Base-by-base conservation (phyloP, 306 rosid species). In the Purshia tridentata region DNA sequence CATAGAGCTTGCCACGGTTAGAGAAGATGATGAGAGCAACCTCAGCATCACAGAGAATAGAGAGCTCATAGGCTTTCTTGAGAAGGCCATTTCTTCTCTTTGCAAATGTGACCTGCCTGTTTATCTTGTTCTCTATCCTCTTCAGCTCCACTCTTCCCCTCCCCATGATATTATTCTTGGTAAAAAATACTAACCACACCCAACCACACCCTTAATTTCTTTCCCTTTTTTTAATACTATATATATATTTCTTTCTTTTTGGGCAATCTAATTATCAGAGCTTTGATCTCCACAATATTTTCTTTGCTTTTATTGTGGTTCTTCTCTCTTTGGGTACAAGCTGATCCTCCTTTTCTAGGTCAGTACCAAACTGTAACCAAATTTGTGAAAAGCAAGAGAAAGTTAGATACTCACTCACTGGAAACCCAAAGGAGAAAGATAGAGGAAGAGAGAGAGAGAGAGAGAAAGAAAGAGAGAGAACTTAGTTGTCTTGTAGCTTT, bases 41-140 rank as follows among this genome's bases (percentile, higher is more conserved):
- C 73, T 92, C 98, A 57, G 96, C 98, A 66, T 90, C 98, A 76
- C 96, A 92, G 10, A 92, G 92, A 83, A 90, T 86, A 67, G 98
- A 92, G 15, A 92, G 91, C 82, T 92, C 98, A 75, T 92, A 92
- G 18, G 98, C 98, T 82, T 92, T 92, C 94, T 92, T 92, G 61
- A 90, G 84, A 62, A 92, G 87, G 6, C 98, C 98, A 86, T 90
- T 92, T 60, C 98, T 88, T 61, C 98, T 86, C 89, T 92, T 90
- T 37, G 98, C 96, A 76, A 92, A 92, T 4, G 98, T 92, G 0
- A 92, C 98, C 37, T 92, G 98, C 81, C 98, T 92, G 96, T 92
- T 92, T 85, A 92, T 90, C 87, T 92, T 92, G 88, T 92, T 92
- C 92, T 92, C 96, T 85, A 90, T 92, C 82, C 98, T 92, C 87